Evolutionary conservation across 352 stramenopile species (phyloP), one percentile per base, ranked within the genome.

Genomic region (Pythium utonaiense): DNA sequence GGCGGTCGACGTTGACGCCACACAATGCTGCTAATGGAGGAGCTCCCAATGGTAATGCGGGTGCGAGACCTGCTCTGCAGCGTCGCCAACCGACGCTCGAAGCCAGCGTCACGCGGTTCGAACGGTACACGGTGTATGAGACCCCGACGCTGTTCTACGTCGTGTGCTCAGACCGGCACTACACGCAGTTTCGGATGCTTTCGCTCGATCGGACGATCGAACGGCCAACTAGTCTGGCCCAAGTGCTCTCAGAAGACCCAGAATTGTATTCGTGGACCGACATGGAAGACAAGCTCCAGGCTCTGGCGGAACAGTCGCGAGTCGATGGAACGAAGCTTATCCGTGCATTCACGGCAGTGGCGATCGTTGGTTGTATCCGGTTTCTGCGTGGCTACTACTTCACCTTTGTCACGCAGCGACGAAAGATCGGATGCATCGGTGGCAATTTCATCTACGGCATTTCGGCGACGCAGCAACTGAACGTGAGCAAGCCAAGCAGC

Each of bases 371-470:
- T 2, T 99, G 98, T 62, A 91, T 99, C 44, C 93, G 95, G 21
- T 99, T 99, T 74, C 74, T 99, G 45, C 91, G 98, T 50, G 98
- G 91, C 58, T 99, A 98, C 74, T 99, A 99, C 75, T 89, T 99
- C 24, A 98, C 96, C 34, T 88, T 99, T 33, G 98, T 98, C 33
- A 99, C 97, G 3, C 93, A 98, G 65, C 83, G 94, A 50, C 88
- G 86, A 9, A 98, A 99, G 66, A 97, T 99, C 14, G 96, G 96
- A 0, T 97, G 86, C 55, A 98, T 98, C 59, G 94, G 94, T n/a
- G 85, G 86, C 17, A 97, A 98, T 67, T 95, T 90, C 27, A 97
- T 99, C 56, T 99, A 99, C 67, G 96, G 95, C 3, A 98, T 99
- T 59, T 97, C 97, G 22, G 85, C 83, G 14, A 97, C 89, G 6